Evolutionary conservation across 257 asterid genomes (phyloP).

Genomic region (Verbena officinalis): DNA sequence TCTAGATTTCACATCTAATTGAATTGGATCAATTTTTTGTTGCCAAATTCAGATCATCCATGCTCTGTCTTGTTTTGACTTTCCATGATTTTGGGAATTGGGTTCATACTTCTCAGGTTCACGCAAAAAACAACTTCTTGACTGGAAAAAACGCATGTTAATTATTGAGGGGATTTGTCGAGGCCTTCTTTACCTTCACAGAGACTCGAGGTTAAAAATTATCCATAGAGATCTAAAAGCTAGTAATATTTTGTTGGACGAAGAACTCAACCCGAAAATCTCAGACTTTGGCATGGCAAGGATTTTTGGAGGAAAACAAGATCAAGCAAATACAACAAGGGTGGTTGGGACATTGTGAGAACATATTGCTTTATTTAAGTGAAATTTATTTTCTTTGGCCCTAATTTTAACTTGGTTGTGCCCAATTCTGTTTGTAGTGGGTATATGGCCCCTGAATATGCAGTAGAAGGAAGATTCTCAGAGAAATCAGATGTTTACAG

Average conservation of each 20-base stretch:
- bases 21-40: too few relatives aligned
- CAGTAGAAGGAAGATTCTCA: constrained; percentile 57
- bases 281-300: constrained; percentile 73
- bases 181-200: constrained; percentile 58
- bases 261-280: constrained; percentile 55
- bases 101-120: constrained; percentile 31
- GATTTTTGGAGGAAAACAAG: constrained; percentile 53
- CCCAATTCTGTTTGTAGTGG: constrained; percentile 40
- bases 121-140: constrained; percentile 33
- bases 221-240: constrained; percentile 58
- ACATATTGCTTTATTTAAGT: neutral
- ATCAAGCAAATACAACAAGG: constrained; percentile 53
- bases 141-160: constrained; percentile 44
- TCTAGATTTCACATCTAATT: too few relatives aligned
- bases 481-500: constrained; percentile 64
- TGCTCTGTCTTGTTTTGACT: neutral
- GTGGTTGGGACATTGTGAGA: constrained; percentile 67
- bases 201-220: constrained; percentile 56
- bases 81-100: neutral
- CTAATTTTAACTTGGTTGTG: neutral
- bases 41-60: neutral
- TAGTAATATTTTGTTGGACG: constrained; percentile 55
- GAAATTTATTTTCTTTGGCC: neutral
- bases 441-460: constrained; percentile 70
- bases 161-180: constrained; percentile 61